Base-by-base conservation (phyloP, 306 rosid species). In the Prunus davidiana region DNA sequence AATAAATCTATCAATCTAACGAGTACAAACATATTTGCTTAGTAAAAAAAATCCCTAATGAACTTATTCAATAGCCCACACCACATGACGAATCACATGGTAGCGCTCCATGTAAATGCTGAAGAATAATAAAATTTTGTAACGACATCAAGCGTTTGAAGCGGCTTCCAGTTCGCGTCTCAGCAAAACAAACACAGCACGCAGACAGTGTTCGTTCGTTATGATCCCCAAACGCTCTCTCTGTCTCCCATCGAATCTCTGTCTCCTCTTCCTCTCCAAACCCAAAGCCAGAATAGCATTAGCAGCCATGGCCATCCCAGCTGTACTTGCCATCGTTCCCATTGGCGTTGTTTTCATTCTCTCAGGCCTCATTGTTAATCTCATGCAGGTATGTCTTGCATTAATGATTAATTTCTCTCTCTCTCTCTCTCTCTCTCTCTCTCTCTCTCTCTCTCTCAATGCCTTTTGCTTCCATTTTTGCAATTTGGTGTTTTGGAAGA, bases 351-450 rank as follows among this genome's bases (percentile, higher is more conserved):
- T 94, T 61, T 89, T 94, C 91, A 76, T 91, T 72, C 81, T 90
- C 72, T 94, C 98, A 0, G 98, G 98, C 79, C 81, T 90, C 79
- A 71, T 87, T 77, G 86, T 94, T 69, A 94, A 90, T 85, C 38
- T 84, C 57, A 72, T 84, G 76, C 98, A 94, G 97, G 97, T 88
- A 51, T 38, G 22, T 55, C 28, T 65, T 7, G 9, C 43, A 38
- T 34, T 38, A 38, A 38, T 38, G 9, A 38, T 34, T 38, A 38
- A 38, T 22, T 22, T 22, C 24, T 22, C 24, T 22, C 24, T 22
- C 24, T 38, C 43, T 38, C 43, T 38, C 9, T 38, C 8, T 34
- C 43, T 38, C 43, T 38, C 43, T 34, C 8, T 32, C 6, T 38
- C 5, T 38, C 43, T 34, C 43, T 38, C 43, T 38, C 43, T 34